Base-by-base conservation (phyloP, 148 eudicot genomes). In the Bassia scoparia region DNA sequence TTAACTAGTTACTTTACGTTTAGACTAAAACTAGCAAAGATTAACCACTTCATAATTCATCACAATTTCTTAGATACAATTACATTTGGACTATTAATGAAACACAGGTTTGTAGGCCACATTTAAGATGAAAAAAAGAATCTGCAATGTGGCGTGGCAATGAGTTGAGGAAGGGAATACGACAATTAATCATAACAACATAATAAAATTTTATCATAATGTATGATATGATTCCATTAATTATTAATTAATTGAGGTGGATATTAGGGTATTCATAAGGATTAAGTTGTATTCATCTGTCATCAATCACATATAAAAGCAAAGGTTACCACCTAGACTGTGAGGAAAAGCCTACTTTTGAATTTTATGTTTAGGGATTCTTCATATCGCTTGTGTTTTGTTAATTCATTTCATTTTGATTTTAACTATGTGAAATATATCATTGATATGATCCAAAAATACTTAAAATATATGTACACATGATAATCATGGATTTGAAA, bases 31-130 rank as follows among this genome's bases (percentile, higher is more conserved):
- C 74, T 70, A 53, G 67, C 55, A 41, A 18, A 60, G 77, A 74
- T 74, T 69, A 79, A 79, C 78, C 78, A 79, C 75, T 74, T 65
- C 78, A 79, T 69, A 69, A 74, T 79, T 62, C 71, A 69, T 73
- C 74, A 48, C 63, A 53, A 50, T 41, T n/a, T 61, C 24, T 61
- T 60, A 34, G 5, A 33, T 2, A 72, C 4, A 52, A 7, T 52
- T 20, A 20, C 56, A 21, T 52, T n/a, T 52, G n/a, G 56, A 41
- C 0, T 18, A 58, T 35, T 49, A 41, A 41, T 73, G 30, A 53
- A 38, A 61, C 26, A 26, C 7, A 35, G 44, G 61, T 63, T 34
- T 66, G 71, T 79, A n/a, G 71, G 75, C 82, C 75, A 79, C 74
- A 74, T 58, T 2, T 67, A 49, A 30, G 7, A 54, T 61, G 41